A percentile compares a stretch with the other conserved stretches of the same genome.
Conservation (phyloP, 139 green algal species). For the Klebsormidium nitens region DNA sequence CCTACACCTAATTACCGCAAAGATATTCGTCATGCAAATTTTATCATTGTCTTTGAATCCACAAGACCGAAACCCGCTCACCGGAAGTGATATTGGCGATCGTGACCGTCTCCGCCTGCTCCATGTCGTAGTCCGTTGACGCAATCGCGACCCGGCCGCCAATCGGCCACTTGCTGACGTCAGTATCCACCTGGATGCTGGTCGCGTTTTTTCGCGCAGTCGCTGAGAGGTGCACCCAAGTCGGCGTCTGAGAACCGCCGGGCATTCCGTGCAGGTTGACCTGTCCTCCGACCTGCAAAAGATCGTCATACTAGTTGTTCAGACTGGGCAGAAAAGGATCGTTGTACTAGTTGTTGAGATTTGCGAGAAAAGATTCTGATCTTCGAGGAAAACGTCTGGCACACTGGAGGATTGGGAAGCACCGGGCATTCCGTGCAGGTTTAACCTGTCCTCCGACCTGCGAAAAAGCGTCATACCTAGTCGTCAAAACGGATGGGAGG, state of each 20-base stretch:
- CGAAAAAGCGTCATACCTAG: background rate
- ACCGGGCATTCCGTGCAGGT: conserved; percentile 23
- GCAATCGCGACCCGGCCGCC: conserved; percentile 29
- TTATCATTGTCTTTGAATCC: no score
- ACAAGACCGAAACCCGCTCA: no score
- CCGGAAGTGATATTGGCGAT: no score
- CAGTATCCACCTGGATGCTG: background rate
- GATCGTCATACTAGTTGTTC: no score
- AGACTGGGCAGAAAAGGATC: no score
- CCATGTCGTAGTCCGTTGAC: conserved; percentile 28
- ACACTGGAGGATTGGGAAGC: no score
- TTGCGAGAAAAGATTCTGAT: no score
- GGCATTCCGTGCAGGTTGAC: conserved; percentile 24
- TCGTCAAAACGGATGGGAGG: background rate
- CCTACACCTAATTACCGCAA: no score
- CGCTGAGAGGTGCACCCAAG: conserved; percentile 13
- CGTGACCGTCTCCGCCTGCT: conserved; percentile 28
- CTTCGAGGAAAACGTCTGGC: no score
- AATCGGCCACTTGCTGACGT: conserved; percentile 25
- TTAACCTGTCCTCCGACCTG: conserved; percentile 24
- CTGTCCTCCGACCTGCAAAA: conserved; percentile 17
- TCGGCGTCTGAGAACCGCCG: no score
- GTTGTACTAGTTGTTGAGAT: no score
- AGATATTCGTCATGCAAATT: no score
- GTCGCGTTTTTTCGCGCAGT: conserved; percentile 7